Evolutionary conservation across 2,329 filamentous ascomycete species (phyloP), one percentile per base, ranked within the genome.

Genomic region (Beauveria brongniartii): DNA sequence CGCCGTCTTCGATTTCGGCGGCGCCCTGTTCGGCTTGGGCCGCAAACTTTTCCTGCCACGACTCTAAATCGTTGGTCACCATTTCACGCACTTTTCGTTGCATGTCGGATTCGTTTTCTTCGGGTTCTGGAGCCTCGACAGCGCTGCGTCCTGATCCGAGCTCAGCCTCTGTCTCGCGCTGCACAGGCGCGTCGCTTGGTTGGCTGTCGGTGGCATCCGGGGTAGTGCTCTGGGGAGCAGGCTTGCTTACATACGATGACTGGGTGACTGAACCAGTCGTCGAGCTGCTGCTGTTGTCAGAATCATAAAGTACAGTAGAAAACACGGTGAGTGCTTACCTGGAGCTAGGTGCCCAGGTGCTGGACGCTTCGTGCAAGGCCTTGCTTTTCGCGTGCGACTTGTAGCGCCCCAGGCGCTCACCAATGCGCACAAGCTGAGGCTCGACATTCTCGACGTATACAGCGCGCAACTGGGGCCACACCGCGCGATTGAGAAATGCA

Each of bases 361-460:
- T 30, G 16, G 54, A 22, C n/a, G 28, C n/a, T 20, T 62, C 61
- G 18, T 22, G 61, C 47, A 59, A 26, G 5, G 53, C 30, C n/a
- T 74, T 68, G 44, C 62, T 67, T 64, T 71, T 74, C 6, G 68
- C 67, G 63, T 73, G 73, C 54, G 75, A 52, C 65, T 80, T 86
- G 73, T 92, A 90, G 53, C 89, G 81, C 46, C 92, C 92, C 12
- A 99, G 82, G 51, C 92, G 87, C 76, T 97, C 89, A 14, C 91
- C 90, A 68, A 99, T 97, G 68, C 92, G 91, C 61, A 93, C 84
- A 16, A 99, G 81, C 74, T 99, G 95, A 16, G 95, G 95, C 75
- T 97, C 92, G 3, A 99, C 92, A 67, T 96, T 96, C 69, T 96
- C 87, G 12, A 87, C 84, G 69, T 97, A 97, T 5, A 97, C 77